Evolutionary conservation across 331 rosid genomes (phyloP).

Genomic region (Malus hybrid): DNA sequence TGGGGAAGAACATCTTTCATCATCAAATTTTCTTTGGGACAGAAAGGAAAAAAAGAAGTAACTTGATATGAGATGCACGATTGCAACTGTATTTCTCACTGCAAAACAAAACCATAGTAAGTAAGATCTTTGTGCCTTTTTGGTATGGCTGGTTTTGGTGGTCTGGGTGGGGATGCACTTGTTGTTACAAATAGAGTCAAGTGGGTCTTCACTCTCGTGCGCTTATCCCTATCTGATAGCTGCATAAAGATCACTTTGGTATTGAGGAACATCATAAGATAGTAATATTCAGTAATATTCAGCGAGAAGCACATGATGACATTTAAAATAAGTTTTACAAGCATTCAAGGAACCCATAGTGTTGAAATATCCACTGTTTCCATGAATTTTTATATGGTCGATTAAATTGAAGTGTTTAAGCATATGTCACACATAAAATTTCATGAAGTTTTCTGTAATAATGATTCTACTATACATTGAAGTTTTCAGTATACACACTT

Average conservation of each 20-base stretch:
- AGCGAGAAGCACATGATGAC: too few species aligned
- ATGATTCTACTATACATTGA: too few species aligned
- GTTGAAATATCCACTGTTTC: too few species aligned
- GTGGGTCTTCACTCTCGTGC: background rate
- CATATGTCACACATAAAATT: too few species aligned
- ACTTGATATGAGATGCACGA: background rate
- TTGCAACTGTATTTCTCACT: background rate
- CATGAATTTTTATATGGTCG: too few species aligned
- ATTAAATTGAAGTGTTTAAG: too few species aligned
- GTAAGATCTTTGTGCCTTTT: background rate
- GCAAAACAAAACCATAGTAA: background rate
- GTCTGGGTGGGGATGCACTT: too few species aligned
- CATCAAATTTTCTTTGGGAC: background rate
- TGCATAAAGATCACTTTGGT: background rate
- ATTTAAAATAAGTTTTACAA: too few species aligned
- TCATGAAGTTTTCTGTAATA: too few species aligned
- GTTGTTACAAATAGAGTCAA: background rate
- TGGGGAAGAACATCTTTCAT: background rate
- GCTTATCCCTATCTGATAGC: background rate
- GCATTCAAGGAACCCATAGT: too few species aligned
- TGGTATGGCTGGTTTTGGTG: background rate
- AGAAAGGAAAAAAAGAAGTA: background rate
- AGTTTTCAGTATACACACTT: too few species aligned
- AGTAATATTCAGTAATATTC: too few species aligned
- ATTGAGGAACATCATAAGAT: background rate